phyloP scores from a whole-genome alignment of 306 rosid genomes.

The Lablab purpureus region DNA sequence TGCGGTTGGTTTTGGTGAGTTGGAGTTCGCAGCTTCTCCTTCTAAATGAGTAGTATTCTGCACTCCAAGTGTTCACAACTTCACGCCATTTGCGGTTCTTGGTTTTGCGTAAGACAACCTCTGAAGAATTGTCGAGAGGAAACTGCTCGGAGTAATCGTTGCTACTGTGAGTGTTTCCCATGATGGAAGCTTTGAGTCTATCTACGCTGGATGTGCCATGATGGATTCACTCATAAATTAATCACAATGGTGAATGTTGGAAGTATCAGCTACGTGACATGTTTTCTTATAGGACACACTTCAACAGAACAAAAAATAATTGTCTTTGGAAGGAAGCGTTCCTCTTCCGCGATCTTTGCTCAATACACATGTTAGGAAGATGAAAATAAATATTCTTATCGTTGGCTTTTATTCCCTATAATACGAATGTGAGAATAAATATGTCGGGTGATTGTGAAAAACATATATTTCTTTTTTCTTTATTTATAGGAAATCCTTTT shows the following conservation, averaged over 20 bases:
- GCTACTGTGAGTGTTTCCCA: constrained; percentile 20
- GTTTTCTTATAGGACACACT: background rate
- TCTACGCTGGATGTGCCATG: background rate
- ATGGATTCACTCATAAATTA: background rate
- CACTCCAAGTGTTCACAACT: constrained; percentile 2
- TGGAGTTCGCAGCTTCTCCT: background rate
- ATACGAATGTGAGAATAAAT: no score
- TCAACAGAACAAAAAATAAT: background rate
- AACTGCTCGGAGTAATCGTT: background rate
- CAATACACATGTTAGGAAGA: no score
- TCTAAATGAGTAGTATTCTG: background rate
- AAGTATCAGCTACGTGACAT: no score
- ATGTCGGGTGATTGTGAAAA: no score
- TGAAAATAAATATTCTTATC: no score
- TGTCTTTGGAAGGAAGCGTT: background rate
- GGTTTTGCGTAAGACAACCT: background rate
- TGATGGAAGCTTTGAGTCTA: background rate
- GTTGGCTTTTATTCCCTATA: no score
- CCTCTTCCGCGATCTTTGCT: background rate
- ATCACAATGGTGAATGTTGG: background rate
- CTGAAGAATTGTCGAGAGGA: background rate
- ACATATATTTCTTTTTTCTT: no score
- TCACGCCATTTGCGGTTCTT: background rate
- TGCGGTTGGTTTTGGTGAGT: background rate
- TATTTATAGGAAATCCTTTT: no score